A percentile compares a stretch with the other conserved stretches of the same genome.
phyloP scores from a whole-genome alignment of 2,329 filamentous ascomycete species.

The Trichoderma aggressivum region DNA sequence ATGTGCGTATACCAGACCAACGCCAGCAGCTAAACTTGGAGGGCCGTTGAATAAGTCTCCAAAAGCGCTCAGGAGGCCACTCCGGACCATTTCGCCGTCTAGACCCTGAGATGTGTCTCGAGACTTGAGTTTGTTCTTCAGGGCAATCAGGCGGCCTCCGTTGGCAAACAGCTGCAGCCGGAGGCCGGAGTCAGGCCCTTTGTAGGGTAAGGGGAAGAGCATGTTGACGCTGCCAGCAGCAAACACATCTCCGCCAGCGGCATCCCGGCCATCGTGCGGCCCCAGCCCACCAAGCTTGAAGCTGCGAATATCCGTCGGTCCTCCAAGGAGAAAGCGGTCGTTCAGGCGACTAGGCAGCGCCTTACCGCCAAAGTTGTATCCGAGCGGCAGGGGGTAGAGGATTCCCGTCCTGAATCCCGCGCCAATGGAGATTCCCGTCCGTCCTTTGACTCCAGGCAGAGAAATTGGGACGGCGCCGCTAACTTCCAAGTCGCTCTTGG shows the following conservation, averaged over 20 bases:
- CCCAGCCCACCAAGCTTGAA: constrained; percentile 89
- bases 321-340: constrained; percentile 92
- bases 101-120: constrained; percentile 38
- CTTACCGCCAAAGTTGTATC: constrained; percentile 47
- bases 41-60: constrained; percentile 69
- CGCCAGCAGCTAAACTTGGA: constrained; percentile 80
- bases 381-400: constrained; percentile 74
- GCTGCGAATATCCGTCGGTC: constrained; percentile 89
- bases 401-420: constrained; percentile 77
- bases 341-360: constrained; percentile 75
- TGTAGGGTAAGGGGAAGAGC: constrained; percentile 77
- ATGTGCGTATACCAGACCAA: constrained; percentile 92
- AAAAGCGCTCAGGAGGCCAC: constrained; percentile 59
- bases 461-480: constrained; percentile 72
- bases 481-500: constrained; percentile 83
- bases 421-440: constrained; percentile 77
- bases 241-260: constrained; percentile 87
- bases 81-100: constrained; percentile 45
- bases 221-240: constrained; percentile 85
- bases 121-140: constrained; percentile 57
- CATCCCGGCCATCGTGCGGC: constrained; percentile 79
- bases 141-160: constrained; percentile 76
- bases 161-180: constrained; percentile 90
- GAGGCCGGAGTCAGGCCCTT: constrained; percentile 78
- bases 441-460: constrained; percentile 63